phyloP scores from a whole-genome alignment of 495 filamentous ascomycete species.

The Astrothelium subdiscretum region DNA sequence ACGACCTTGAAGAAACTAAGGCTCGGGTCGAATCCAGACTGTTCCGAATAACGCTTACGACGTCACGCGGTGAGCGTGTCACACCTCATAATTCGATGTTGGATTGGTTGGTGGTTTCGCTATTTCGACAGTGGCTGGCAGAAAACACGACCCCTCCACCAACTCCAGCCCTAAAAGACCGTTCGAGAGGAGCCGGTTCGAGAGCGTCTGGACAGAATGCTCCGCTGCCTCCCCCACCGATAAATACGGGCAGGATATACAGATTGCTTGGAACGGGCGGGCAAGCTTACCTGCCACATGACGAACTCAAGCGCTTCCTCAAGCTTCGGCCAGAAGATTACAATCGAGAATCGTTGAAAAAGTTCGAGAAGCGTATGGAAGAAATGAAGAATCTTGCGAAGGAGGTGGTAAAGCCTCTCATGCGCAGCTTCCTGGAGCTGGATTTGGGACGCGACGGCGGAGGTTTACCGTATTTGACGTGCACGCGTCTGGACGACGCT shows the following conservation, averaged over 20 bases:
- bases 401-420: conserved; percentile 73
- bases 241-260: conserved; percentile 56
- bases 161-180: conserved; percentile 26
- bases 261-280: conserved; percentile 52
- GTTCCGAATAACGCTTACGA: conserved; percentile 68
- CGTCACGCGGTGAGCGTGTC: conserved; percentile 67
- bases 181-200: background rate
- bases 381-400: conserved; percentile 74
- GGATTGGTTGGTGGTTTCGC: conserved; percentile 73
- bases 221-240: conserved; percentile 21
- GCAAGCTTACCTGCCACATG: conserved; percentile 60
- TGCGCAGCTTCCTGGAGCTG: conserved; percentile 70
- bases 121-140: conserved; percentile 84
- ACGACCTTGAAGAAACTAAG: conserved; percentile 54
- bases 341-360: conserved; percentile 63
- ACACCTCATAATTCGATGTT: conserved; percentile 65
- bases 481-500: conserved; percentile 59
- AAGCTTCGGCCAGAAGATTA: conserved; percentile 58
- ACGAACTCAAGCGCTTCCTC: conserved; percentile 80
- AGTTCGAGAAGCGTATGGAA: conserved; percentile 75
- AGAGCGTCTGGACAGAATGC: background rate
- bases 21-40: conserved; percentile 62
- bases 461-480: conserved; percentile 63
- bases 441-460: conserved; percentile 44
- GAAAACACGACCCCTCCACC: conserved; percentile 68